Conservation (phyloP, 1,284 basidiomycete species). For the Violaceomyces palustris region DNA sequence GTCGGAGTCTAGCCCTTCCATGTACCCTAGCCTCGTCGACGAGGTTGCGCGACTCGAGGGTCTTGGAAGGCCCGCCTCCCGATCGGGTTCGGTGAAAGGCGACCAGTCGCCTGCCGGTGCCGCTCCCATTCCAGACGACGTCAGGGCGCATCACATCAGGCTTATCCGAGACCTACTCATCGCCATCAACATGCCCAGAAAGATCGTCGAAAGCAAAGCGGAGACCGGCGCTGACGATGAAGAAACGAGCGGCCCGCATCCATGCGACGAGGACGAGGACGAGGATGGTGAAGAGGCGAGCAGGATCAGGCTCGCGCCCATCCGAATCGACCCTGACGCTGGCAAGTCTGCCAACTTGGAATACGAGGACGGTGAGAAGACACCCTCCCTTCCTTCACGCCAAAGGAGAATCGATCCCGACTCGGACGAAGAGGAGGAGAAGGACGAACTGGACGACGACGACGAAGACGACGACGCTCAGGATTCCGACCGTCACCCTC, state of each 20-base stretch:
- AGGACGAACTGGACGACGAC: too few relatives aligned
- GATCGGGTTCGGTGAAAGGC: constrained; percentile 1
- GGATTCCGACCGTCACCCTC: too few relatives aligned
- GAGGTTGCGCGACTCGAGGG: constrained; percentile 23
- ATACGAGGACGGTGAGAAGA: constrained; percentile 16
- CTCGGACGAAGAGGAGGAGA: constrained; percentile 12
- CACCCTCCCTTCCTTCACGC: constrained; percentile 1
- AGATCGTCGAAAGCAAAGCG: too few relatives aligned
- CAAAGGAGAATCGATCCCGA: not conserved
- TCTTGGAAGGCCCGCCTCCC: constrained; percentile 10
- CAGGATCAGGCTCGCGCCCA: constrained; percentile 15
- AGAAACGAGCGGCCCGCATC: too few relatives aligned
- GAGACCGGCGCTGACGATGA: too few relatives aligned
- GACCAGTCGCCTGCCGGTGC: constrained; percentile 1
- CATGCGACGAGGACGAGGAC: too few relatives aligned
- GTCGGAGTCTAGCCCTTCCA: constrained; percentile 5
- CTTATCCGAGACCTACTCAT: constrained; percentile 35
- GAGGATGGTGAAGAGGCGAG: too few relatives aligned
- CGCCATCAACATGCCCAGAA: constrained; percentile 43
- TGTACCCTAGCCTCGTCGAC: constrained; percentile 30
- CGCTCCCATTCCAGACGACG: constrained; percentile 1
- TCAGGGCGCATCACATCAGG: constrained; percentile 25
- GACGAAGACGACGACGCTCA: too few relatives aligned
- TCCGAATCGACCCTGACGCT: constrained; percentile 5
- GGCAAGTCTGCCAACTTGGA: not conserved